Percentiles rank a stretch among this genome's conserved stretches.
Conservation (phyloP, 306 rosid genomes). For the Sicyos baderoa region DNA sequence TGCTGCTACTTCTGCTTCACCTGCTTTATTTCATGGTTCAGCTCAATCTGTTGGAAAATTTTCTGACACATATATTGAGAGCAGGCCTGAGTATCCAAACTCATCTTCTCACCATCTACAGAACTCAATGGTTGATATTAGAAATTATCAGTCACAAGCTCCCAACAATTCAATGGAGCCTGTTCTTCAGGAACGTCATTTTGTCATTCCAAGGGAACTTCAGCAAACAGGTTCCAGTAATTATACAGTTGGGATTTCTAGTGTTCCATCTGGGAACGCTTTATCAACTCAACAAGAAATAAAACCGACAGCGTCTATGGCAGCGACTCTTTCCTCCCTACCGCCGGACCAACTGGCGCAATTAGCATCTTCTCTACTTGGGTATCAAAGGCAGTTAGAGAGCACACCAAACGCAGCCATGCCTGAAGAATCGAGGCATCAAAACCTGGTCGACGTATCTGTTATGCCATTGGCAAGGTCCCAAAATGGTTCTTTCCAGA, state of each 20-base stretch:
- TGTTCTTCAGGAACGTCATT: constrained; percentile 35
- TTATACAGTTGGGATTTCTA: constrained; percentile 38
- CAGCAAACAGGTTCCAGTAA: constrained; percentile 36
- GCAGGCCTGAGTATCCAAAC: constrained; percentile 48
- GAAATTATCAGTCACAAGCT: constrained; percentile 37
- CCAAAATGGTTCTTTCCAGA: constrained; percentile 40
- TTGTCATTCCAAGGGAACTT: constrained; percentile 26
- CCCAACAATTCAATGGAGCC: constrained; percentile 35
- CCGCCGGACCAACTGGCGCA: constrained; percentile 78
- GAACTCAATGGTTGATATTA: constrained; percentile 31
- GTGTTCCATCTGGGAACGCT: constrained; percentile 32
- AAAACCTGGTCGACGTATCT: constrained; percentile 30
- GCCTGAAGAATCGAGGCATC: constrained; percentile 41
- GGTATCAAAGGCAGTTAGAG: constrained; percentile 57
- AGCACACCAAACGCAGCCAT: constrained; percentile 28
- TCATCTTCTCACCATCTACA: constrained; percentile 48
- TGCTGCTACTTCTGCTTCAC: constrained; percentile 35
- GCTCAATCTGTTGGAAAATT: constrained; percentile 26
- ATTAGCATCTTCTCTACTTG: constrained; percentile 67
- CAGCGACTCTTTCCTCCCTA: constrained; percentile 38
- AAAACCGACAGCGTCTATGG: constrained; percentile 34
- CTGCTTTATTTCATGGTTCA: constrained; percentile 34
- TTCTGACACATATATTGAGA: constrained; percentile 39
- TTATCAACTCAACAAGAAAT: constrained; percentile 33
- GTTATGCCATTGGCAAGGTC: constrained; percentile 34